phyloP scores from a whole-genome alignment of 2,329 filamentous ascomycete species.

The Fusarium sp. region DNA sequence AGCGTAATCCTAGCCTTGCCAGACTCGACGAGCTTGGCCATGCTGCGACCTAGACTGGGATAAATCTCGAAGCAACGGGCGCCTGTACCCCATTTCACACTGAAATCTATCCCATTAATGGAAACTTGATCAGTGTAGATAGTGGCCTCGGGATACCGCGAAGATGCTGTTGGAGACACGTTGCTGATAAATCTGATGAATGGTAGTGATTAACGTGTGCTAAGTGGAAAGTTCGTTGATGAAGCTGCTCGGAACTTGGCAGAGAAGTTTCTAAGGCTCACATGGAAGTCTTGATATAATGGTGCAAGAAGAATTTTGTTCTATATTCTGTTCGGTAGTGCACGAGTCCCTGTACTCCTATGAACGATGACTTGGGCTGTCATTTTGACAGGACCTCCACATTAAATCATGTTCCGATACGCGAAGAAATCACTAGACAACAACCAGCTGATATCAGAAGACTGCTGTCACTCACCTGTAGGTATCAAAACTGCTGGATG shows the following conservation, averaged over 20 bases:
- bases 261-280: too few relatives aligned
- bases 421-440: rapidly evolving
- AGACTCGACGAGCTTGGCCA: background rate
- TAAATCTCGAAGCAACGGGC: background rate
- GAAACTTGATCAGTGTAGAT: background rate
- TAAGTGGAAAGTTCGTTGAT: background rate
- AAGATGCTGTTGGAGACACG: background rate
- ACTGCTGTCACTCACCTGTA: rapidly evolving
- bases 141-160: background rate
- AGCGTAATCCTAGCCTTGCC: background rate
- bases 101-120: background rate
- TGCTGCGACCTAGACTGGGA: background rate
- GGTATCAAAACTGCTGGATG: too few relatives aligned
- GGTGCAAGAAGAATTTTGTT: too few relatives aligned
- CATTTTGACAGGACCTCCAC: too few relatives aligned
- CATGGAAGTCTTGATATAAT: too few relatives aligned
- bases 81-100: background rate
- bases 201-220: background rate
- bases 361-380: background rate
- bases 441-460: background rate
- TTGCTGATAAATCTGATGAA: background rate
- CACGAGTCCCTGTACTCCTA: too few relatives aligned
- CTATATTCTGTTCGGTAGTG: background rate
- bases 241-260: background rate
- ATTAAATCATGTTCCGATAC: background rate